Evolutionary conservation across 805 yeast genomes (phyloP), one percentile per base, ranked within the genome.

Genomic region (Zygotorulaspora florentina): DNA sequence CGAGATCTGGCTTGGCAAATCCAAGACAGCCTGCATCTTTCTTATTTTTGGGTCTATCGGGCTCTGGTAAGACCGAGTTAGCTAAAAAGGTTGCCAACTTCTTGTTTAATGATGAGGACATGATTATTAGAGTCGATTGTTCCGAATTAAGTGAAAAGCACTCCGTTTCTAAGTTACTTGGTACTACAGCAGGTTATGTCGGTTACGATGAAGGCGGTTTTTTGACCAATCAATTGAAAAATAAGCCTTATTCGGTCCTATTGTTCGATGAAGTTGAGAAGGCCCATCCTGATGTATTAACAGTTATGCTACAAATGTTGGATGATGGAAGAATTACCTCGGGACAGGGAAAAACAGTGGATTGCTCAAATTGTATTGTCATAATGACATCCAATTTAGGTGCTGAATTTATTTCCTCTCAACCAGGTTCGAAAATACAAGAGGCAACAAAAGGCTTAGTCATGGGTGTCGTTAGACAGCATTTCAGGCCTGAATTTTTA

Each of bases 121-220:
- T 96, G 40, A 91, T 93, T 87, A 86, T 93, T 63, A 83, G 99
- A 71, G 89, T 93, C 54, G 99, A 93, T 68, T 93, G 99, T 70
- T 90, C 98, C 3, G 99, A 93, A 67, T 75, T 93, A 58, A 81
- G 85, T 67, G 99, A 93, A 71, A 93, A 93, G 60, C 88, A 95
- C 79, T 86, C 96, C 5, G 95, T 93, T 3, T 87, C 97, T 8
- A 93, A 93, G 65, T 79, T 93, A 50, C 75, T 93, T 46, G 99
- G 99, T 70, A 93, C 98, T 16, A 95, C 98, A 2, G 96, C 98
- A 1, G 99, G 99, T 59, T 85, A 86, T 58, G 85, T 93, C 57
- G 99, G 99, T 33, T 95, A 86, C 66, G 97, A 90, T 65, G 96
- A 93, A 67, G 99, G 99, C 66, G 99, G 99, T 54, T 79, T 91